Evolutionary conservation across 2,329 filamentous ascomycete genomes (phyloP), one percentile per base, ranked within the genome.

Genomic region (Ilyonectria destructans): DNA sequence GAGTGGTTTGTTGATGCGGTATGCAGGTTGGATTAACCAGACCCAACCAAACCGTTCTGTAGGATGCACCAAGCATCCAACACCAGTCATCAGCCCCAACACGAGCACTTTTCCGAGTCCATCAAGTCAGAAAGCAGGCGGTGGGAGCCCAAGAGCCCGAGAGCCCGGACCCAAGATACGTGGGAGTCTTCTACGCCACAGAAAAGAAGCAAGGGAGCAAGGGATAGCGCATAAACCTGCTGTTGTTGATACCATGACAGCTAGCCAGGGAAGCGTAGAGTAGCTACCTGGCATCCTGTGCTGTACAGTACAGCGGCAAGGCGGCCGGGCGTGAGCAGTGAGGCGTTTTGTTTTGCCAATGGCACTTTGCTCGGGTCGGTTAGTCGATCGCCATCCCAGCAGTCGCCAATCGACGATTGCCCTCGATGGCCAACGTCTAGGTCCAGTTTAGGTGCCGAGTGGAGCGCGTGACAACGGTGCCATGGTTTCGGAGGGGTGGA

Each of bases 361-460:
- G 58, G 57, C 72, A 62, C 71, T 52, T 72, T 71, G 65, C 72
- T 74, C 35, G 56, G 65, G 66, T 68, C 33, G 67, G 68, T 60
- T 71, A 72, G 69, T 66, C 52, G 63, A 75, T 76, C 69, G 40
- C 65, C 67, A 63, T 54, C 45, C 69, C 65, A 71, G 62, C 57
- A 67, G 59, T 71, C 70, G 74, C 71, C 71, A 76, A 76, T 76
- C 72, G 74, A 73, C 71, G 68, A 76, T 74, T 71, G 55, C 54
- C n/a, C 65, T 65, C 62, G 64, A 70, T 68, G 60, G 46, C 35
- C 65, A 60, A 67, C 61, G 63, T 33, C 62, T 57, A 65, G 60
- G 67, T 49, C 58, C 55, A 51, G 49, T 52, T 35, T 52, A 56
- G 60, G 40, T 60, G 54, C 23, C 45, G 33, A 48, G 23, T 54